A percentile compares a stretch with the other conserved stretches of the same genome.
Evolutionary conservation across 768 basidiomycete genomes (phyloP).

Genomic region (Leccinum uliginosum): DNA sequence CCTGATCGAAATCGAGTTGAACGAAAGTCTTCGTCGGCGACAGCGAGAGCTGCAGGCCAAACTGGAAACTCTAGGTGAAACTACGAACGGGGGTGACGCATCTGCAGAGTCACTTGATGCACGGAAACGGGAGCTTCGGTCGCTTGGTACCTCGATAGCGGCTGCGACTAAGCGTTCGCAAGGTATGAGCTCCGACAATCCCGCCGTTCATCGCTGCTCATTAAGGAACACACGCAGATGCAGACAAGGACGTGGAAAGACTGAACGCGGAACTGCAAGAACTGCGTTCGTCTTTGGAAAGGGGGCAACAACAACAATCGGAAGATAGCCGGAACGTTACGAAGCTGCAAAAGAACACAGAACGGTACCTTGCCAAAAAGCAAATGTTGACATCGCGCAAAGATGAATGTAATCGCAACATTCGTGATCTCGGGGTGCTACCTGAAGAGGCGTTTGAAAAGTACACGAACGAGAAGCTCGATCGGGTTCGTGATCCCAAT

Average conservation of each 20-base stretch:
- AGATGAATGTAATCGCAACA: conserved; percentile 93
- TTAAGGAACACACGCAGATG: conserved; percentile 36
- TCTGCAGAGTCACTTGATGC: conserved; percentile 66
- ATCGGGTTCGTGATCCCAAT: conserved; percentile 55
- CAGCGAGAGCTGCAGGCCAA: conserved; percentile 73
- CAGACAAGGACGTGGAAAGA: conserved; percentile 71
- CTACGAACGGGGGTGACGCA: conserved; percentile 48
- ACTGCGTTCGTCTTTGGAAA: conserved; percentile 61
- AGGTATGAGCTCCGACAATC: conserved; percentile 33
- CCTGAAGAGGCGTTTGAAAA: conserved; percentile 98
- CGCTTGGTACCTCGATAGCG: conserved; percentile 64
- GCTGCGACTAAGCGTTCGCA: conserved; percentile 59
- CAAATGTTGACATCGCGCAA: conserved; percentile 80
- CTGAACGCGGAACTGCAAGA: conserved; percentile 62
- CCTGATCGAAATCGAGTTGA: conserved; percentile 86
- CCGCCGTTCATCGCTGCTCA: neutral
- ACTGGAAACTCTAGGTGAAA: conserved; percentile 71
- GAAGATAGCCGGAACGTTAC: conserved; percentile 86
- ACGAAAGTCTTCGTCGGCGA: conserved; percentile 78
- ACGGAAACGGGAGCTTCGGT: conserved; percentile 62
- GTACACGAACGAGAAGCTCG: conserved; percentile 83
- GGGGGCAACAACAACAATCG: conserved; percentile 72
- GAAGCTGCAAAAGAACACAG: conserved; percentile 92
- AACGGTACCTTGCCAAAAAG: conserved; percentile 89
- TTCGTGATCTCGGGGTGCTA: conserved; percentile 91